phyloP scores from a whole-genome alignment of 176 grass and related monocot genomes.

The Puccinellia tenuiflora region DNA sequence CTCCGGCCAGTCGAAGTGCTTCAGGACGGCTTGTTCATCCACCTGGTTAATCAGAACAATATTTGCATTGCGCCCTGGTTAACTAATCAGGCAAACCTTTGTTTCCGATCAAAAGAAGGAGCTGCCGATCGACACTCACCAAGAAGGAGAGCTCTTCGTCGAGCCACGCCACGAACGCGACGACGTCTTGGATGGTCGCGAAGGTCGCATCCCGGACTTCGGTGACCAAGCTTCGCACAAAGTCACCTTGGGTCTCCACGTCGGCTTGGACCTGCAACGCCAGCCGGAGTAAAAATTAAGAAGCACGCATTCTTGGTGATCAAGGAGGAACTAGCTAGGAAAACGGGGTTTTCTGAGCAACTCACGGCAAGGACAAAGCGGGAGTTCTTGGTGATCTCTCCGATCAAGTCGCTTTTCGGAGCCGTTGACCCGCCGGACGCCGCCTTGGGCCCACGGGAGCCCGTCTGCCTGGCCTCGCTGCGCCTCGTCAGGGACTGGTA shows the following conservation, averaged over 20 bases:
- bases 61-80: background rate
- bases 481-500: slow-evolving; percentile 71
- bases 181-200: slow-evolving; percentile 43
- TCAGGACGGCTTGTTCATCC: slow-evolving; percentile 60
- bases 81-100: background rate
- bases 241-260: slow-evolving; percentile 68
- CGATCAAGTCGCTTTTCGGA: slow-evolving; percentile 48
- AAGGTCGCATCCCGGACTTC: background rate
- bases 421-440: slow-evolving; percentile 36
- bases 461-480: slow-evolving; percentile 39
- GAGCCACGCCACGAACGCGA: slow-evolving; percentile 61
- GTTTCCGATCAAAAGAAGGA: background rate
- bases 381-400: slow-evolving; percentile 70
- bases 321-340: background rate
- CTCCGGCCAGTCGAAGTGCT: slow-evolving; percentile 77
- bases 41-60: slow-evolving; percentile 33
- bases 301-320: background rate
- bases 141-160: slow-evolving; percentile 77
- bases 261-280: slow-evolving; percentile 66
- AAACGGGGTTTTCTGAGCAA: background rate
- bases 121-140: slow-evolving; percentile 9
- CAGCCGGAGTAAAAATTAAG: background rate
- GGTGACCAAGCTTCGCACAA: slow-evolving; percentile 41
- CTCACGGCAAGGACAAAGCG: slow-evolving; percentile 56
- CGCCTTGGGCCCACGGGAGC: slow-evolving; percentile 21